Conservation (phyloP, 176 grass and related monocot genomes). For the Oryza meyeriana region DNA sequence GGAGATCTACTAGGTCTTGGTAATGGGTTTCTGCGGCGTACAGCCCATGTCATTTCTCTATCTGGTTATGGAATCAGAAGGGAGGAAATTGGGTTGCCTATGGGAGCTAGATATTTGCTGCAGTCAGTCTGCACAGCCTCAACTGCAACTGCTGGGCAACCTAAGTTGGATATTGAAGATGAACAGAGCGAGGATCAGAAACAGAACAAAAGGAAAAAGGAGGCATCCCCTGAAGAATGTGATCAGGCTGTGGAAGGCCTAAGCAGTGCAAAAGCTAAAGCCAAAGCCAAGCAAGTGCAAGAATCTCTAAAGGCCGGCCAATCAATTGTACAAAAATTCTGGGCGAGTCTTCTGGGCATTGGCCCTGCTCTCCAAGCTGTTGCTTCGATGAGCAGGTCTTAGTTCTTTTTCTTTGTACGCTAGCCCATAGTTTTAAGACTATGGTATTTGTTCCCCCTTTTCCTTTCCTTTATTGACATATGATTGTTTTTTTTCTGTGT, state of each 20-base stretch:
- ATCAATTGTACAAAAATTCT: slow-evolving; percentile 61
- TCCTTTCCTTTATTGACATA: slow-evolving; percentile 13
- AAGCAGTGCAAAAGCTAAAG: slow-evolving; percentile 88
- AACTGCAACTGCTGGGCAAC: slow-evolving; percentile 54
- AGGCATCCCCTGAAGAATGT: slow-evolving; percentile 92
- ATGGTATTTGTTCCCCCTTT: slow-evolving; percentile 9
- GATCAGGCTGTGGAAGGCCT: slow-evolving; percentile 95
- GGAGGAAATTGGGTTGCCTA: slow-evolving; percentile 50
- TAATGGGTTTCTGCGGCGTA: slow-evolving; percentile 37
- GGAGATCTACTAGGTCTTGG: slow-evolving; percentile 23
- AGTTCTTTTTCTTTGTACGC: slow-evolving; percentile 23
- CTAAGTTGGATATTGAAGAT: slow-evolving; percentile 41
- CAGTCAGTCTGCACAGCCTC: slow-evolving; percentile 51
- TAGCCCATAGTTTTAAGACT: slow-evolving; percentile 21
- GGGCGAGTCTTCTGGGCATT: slow-evolving; percentile 82
- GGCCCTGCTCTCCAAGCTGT: slow-evolving; percentile 76
- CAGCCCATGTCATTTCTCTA: slow-evolving; percentile 31
- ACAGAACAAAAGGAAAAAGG: slow-evolving; percentile 70
- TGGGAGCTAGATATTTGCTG: slow-evolving; percentile 62
- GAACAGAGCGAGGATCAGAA: slow-evolving; percentile 68
- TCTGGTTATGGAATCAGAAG: slow-evolving; percentile 37
- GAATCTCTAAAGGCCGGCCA: slow-evolving; percentile 58
- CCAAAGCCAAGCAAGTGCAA: slow-evolving; percentile 80
- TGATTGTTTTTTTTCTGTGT: slow-evolving; percentile 5
- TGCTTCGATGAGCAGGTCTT: slow-evolving; percentile 97